phyloP scores from a whole-genome alignment of 2,329 filamentous ascomycete species.

The Aureobasidium lini region DNA sequence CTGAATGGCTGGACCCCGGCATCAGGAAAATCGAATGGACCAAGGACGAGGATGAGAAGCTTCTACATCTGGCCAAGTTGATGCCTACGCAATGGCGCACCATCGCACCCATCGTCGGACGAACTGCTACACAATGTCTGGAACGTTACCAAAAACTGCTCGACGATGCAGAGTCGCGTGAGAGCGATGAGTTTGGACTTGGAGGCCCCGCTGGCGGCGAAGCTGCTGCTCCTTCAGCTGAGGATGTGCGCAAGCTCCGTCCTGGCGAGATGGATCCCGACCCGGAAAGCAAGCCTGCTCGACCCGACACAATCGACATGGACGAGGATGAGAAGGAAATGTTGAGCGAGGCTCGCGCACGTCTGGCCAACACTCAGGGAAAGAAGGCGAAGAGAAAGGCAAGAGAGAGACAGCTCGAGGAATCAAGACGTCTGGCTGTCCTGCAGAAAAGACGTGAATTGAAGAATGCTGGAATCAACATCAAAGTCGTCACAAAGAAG shows the following conservation, averaged over 20 bases:
- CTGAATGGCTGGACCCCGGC: conserved; percentile 94
- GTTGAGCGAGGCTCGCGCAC: conserved; percentile 92
- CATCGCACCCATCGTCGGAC: conserved; percentile 91
- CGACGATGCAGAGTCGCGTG: conserved; percentile 88
- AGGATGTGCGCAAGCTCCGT: conserved; percentile 73
- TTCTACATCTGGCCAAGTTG: conserved; percentile 91
- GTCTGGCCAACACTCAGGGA: conserved; percentile 93
- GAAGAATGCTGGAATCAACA: conserved; percentile 96
- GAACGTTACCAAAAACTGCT: conserved; percentile 95
- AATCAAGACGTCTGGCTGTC: conserved; percentile 80
- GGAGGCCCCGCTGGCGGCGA: conserved; percentile 82
- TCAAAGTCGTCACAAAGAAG: conserved; percentile 87
- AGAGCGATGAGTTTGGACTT: conserved; percentile 71
- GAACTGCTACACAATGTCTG: conserved; percentile 93
- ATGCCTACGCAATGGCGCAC: conserved; percentile 99
- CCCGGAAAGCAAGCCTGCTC: conserved; percentile 88
- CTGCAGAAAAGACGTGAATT: conserved; percentile 93
- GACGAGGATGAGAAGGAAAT: conserved; percentile 99
- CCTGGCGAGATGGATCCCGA: conserved; percentile 97
- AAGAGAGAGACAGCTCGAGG: conserved; percentile 87
- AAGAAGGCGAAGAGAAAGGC: conserved; percentile 99
- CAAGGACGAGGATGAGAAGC: conserved; percentile 95
- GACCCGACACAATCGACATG: conserved; percentile 93
- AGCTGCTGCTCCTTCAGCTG: conserved; percentile 77
- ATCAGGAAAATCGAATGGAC: conserved; percentile 99